Base-by-base conservation (phyloP, 208 protist genomes). In the Leishmania mexicana region DNA sequence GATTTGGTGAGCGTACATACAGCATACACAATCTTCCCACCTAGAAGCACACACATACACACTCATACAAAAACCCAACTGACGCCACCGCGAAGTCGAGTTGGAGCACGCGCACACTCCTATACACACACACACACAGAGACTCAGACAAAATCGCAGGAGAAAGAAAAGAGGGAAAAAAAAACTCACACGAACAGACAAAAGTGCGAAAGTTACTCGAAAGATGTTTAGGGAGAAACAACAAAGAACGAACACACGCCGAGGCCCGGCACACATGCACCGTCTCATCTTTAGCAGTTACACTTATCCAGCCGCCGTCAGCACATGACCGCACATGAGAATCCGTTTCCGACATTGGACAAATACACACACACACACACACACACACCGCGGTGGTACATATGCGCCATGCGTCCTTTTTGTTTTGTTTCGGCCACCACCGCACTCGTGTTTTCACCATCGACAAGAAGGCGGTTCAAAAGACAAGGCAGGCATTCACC, bases 201-300 rank as follows among this genome's bases (percentile, higher is more conserved):
- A 67, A 64, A 21, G 40, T 45, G 45, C 24, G 28, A 76, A n/a
- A 28, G 1, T 78, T 78, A 78, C 49, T 78, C 75, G 75, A 78
- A 65, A 53, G 7, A 60, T 51, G 40, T 78, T 78, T 78, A 65
- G 3, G 35, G 40, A 17, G 21, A 65, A 47, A 78, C 24, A n/a
- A n/a, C 49, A 13, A 62, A 47, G 31, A 11, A 35, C 3, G 7
- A 38, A 62, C 40, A 49, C 13, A 74, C n/a, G 24, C 70, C 6
- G 70, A 51, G 45, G 70, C 31, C 15, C 3, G 5, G 5, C 31
- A 19, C 17, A 54, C 19, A 54, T 24, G 4, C 45, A 53, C 31
- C 71, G 19, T 28, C 62, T 24, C 62, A 8, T 31, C 73, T 60
- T 76, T 1, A 38, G 42, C n/a, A 62, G 73, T 64, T 58, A 62